Conservation (phyloP, 805 yeast genomes). For the Ogataea nakhonphanomensis region DNA sequence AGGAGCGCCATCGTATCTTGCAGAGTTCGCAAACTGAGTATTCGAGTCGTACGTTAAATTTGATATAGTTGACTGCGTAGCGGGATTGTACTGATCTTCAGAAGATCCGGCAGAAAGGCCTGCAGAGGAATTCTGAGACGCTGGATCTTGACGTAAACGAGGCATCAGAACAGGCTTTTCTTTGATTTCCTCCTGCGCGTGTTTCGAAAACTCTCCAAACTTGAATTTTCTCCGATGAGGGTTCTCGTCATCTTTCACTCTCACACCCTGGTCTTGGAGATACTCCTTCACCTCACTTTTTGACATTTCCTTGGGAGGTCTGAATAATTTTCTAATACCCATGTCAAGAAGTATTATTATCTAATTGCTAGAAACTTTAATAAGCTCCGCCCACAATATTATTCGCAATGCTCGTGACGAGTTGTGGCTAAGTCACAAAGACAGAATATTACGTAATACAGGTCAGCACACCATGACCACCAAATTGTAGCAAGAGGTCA, state of each 20-base stretch:
- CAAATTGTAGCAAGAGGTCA: no score
- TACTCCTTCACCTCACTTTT: slow-evolving; percentile 39
- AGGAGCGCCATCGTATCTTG: slow-evolving; percentile 14
- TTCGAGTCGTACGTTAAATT: slow-evolving; percentile 15
- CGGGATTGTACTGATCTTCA: slow-evolving; percentile 21
- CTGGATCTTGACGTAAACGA: slow-evolving; percentile 17
- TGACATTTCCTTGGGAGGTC: slow-evolving; percentile 46
- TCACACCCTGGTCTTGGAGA: slow-evolving; percentile 42
- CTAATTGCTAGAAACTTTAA: background rate
- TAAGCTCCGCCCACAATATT: slow-evolving; percentile 4
- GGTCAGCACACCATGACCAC: no score
- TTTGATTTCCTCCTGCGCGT: slow-evolving; percentile 38
- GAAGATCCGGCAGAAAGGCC: slow-evolving; percentile 14
- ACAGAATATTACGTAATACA: no score
- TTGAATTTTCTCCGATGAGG: slow-evolving; percentile 35
- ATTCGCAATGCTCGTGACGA: slow-evolving; percentile 8
- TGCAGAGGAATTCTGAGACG: slow-evolving; percentile 11
- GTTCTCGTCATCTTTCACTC: slow-evolving; percentile 33
- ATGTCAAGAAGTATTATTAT: slow-evolving; percentile 24
- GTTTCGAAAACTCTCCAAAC: slow-evolving; percentile 47
- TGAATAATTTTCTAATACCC: slow-evolving; percentile 50
- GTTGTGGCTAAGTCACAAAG: slow-evolving; percentile 1
- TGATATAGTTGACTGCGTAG: slow-evolving; percentile 23
- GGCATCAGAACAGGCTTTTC: slow-evolving; percentile 23
- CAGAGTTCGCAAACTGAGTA: slow-evolving; percentile 2